Conservation (phyloP, 2,329 filamentous ascomycete genomes). For the Pochonia chlamydosporia region DNA sequence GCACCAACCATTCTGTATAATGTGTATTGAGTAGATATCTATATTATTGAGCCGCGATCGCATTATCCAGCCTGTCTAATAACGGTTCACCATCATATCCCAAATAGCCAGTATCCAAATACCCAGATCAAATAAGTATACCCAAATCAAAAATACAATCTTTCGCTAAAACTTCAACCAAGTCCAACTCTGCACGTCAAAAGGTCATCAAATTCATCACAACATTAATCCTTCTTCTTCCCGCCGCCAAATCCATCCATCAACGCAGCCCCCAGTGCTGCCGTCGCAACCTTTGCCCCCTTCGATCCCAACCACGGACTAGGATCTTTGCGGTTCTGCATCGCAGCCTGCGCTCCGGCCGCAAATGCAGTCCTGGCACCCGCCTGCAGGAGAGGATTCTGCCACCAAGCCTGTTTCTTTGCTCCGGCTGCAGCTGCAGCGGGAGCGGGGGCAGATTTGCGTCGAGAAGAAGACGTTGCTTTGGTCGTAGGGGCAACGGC, state of each 20-base stretch:
- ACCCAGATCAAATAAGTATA: too few relatives aligned
- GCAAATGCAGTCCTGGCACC: slow-evolving; percentile 41
- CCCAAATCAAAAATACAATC: not conserved
- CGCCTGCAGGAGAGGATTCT: slow-evolving; percentile 31
- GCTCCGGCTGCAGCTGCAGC: slow-evolving; percentile 12
- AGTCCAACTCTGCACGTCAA: not conserved
- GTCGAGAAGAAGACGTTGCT: slow-evolving; percentile 7
- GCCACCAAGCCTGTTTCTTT: slow-evolving; percentile 26
- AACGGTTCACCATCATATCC: too few relatives aligned
- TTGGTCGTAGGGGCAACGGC: slow-evolving; percentile 9
- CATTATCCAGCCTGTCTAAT: too few relatives aligned
- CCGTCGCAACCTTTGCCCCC: slow-evolving; percentile 41
- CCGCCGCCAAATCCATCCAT: slow-evolving; percentile 38
- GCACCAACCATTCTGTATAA: too few relatives aligned
- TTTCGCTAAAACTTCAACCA: not conserved
- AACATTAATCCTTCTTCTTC: slow-evolving; percentile 21
- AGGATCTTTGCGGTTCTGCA: slow-evolving; percentile 38
- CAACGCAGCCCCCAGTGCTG: slow-evolving; percentile 42
- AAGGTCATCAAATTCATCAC: slow-evolving; percentile 2
- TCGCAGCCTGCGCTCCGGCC: slow-evolving; percentile 42
- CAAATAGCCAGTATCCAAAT: too few relatives aligned
- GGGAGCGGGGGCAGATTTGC: slow-evolving; percentile 12
- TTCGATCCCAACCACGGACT: slow-evolving; percentile 43
- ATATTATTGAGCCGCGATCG: too few relatives aligned
- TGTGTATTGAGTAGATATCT: too few relatives aligned